A percentile compares a stretch with the other conserved stretches of the same genome.
Evolutionary conservation across 2,329 filamentous ascomycete species (phyloP).

Genomic region (Colletotrichum liriopes): DNA sequence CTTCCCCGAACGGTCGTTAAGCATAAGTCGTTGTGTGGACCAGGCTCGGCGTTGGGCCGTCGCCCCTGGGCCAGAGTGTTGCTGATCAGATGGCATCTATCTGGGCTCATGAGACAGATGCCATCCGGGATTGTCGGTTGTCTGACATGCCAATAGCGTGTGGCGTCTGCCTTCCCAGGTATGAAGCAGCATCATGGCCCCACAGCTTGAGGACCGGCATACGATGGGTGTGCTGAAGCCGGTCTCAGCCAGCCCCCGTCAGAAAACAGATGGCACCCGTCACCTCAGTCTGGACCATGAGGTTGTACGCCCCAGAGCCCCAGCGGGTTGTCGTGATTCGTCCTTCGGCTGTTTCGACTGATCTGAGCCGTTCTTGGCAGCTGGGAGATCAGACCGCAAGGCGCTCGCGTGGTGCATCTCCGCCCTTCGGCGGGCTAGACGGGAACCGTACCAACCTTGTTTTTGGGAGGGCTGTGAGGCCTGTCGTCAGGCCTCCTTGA

Average conservation of each 20-base stretch:
- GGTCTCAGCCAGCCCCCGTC: conserved; percentile 32
- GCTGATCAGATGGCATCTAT: conserved; percentile 33
- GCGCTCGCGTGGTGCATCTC: conserved; percentile 7
- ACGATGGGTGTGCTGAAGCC: conserved; percentile 24
- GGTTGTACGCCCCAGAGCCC: background rate
- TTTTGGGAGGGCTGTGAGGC: conserved; percentile 2
- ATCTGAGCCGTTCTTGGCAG: conserved; percentile 41
- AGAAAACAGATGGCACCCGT: conserved; percentile 38
- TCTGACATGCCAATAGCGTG: conserved; percentile 14
- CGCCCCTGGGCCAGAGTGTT: background rate
- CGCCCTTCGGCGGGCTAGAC: conserved; percentile 1
- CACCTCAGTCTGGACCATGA: conserved; percentile 15
- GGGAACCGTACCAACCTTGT: conserved; percentile 15
- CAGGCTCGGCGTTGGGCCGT: background rate
- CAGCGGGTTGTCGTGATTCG: conserved; percentile 18
- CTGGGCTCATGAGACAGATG: conserved; percentile 32
- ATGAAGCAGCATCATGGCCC: conserved; percentile 17
- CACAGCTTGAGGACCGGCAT: conserved; percentile 18
- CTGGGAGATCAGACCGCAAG: conserved; percentile 34
- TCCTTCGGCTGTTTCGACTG: conserved; percentile 38
- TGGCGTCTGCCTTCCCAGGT: conserved; percentile 20
- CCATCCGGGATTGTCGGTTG: conserved; percentile 10
- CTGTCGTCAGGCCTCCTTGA: background rate
- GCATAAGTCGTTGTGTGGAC: conserved; percentile 31
- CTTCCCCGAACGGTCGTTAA: conserved; percentile 11